Conservation (phyloP, 352 stramenopile species). For the Globisporangium apiculatum region DNA sequence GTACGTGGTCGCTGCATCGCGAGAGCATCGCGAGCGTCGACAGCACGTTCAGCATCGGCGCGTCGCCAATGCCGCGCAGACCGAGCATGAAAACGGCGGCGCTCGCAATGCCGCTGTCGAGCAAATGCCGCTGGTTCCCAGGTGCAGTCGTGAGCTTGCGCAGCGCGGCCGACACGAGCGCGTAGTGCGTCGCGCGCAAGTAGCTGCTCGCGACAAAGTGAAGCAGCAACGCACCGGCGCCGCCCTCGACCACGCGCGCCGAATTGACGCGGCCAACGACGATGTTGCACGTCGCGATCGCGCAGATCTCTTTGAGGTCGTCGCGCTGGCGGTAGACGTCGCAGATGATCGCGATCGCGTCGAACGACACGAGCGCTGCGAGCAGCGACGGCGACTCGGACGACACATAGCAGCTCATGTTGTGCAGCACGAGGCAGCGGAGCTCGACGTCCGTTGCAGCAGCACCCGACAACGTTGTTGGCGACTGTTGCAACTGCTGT, state of each 20-base stretch:
- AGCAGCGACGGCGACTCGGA: conserved; percentile 9
- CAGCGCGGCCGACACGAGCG: conserved; percentile 37
- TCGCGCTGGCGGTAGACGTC: conserved; percentile 42
- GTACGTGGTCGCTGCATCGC: conserved; percentile 32
- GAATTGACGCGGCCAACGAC: conserved; percentile 62
- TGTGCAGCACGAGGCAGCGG: conserved; percentile 65
- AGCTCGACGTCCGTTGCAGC: conserved; percentile 29
- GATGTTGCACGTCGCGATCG: conserved; percentile 57
- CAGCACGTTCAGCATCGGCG: conserved; percentile 38
- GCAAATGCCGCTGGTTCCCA: conserved; percentile 43
- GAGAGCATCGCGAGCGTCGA: conserved; percentile 44
- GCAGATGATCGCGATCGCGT: conserved; percentile 31
- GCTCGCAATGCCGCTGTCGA: conserved; percentile 30
- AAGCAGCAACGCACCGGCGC: conserved; percentile 37
- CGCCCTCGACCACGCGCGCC: conserved; percentile 43
- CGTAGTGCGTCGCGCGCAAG: conserved; percentile 31
- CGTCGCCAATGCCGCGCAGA: conserved; percentile 17
- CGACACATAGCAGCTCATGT: conserved; percentile 41
- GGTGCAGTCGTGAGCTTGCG: conserved; percentile 61
- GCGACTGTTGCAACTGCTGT: background rate
- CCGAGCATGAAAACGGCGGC: conserved; percentile 46
- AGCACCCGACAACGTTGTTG: background rate
- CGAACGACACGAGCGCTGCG: conserved; percentile 40
- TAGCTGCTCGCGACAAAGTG: conserved; percentile 39
- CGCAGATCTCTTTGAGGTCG: conserved; percentile 49